A percentile compares a stretch with the other conserved stretches of the same genome.
phyloP scores from a whole-genome alignment of 2,329 filamentous ascomycete species.

The Pseudogymnoascus pannorum region DNA sequence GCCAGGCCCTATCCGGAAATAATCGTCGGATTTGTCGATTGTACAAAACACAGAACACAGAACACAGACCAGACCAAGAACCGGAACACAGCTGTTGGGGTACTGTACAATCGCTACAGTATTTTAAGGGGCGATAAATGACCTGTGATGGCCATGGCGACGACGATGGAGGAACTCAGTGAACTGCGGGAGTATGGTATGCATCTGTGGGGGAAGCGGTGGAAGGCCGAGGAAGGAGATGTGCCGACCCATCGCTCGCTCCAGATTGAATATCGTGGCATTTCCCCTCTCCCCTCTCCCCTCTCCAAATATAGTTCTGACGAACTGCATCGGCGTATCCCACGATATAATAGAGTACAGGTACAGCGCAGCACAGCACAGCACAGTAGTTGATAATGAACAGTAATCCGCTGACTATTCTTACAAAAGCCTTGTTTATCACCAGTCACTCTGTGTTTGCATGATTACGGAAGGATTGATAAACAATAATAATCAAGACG shows the following conservation, averaged over 20 bases:
- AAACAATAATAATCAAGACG: not conserved
- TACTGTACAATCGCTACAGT: not conserved
- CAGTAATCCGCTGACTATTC: not conserved
- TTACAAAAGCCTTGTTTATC: not conserved
- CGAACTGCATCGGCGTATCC: not conserved
- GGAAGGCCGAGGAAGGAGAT: too few species aligned
- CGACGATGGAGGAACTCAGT: too few species aligned
- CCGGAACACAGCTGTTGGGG: not conserved
- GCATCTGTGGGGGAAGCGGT: not conserved
- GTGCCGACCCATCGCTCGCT: too few species aligned
- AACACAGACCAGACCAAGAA: not conserved
- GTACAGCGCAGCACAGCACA: too few species aligned
- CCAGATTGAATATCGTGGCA: not conserved
- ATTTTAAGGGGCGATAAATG: not conserved
- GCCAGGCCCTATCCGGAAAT: not conserved
- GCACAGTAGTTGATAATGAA: not conserved
- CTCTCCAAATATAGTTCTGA: not conserved
- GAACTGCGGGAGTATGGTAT: not conserved
- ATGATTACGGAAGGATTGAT: conserved; percentile 4
- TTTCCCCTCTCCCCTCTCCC: not conserved
- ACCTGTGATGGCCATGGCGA: not conserved
- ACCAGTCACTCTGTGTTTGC: too few species aligned
- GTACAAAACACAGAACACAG: not conserved
- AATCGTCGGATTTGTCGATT: not conserved
- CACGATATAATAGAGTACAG: too few species aligned